phyloP scores from a whole-genome alignment of 345 rosid genomes.

The Streptanthus diversifolius region DNA sequence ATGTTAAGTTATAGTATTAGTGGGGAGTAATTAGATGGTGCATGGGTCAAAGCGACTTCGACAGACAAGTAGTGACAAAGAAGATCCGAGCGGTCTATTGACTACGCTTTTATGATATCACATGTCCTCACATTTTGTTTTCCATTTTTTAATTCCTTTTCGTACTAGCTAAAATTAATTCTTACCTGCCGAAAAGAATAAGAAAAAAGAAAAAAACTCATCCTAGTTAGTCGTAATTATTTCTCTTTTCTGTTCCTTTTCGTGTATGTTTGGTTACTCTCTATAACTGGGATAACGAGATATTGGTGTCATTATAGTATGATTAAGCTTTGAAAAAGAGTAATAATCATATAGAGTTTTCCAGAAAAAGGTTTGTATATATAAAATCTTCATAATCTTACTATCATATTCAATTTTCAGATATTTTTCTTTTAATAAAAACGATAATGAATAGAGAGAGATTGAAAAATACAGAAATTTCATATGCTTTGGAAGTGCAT shows the following conservation, averaged over 20 bases:
- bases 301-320: constrained; percentile 15
- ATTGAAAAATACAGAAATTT: background rate
- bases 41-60: constrained; percentile 34
- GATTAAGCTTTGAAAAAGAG: constrained; percentile 10
- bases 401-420: background rate
- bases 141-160: background rate
- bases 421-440: background rate
- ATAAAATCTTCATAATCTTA: background rate
- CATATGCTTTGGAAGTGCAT: background rate
- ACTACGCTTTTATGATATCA: constrained; percentile 60
- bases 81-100: constrained; percentile 41
- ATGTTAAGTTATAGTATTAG: constrained; percentile 5
- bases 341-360: background rate
- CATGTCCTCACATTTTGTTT: constrained; percentile 40
- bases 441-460: background rate
- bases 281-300: background rate
- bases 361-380: background rate
- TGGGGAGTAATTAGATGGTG: constrained; percentile 31
- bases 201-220: background rate
- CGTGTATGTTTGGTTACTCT: constrained; percentile 9
- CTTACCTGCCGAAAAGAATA: constrained; percentile 10
- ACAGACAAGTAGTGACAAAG: constrained; percentile 32
- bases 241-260: background rate
- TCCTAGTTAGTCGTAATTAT: too few species aligned
- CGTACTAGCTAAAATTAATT: constrained; percentile 23